Evolutionary conservation across 2,329 filamentous ascomycete species (phyloP).

Genomic region (Paracoccidioides brasiliensis): DNA sequence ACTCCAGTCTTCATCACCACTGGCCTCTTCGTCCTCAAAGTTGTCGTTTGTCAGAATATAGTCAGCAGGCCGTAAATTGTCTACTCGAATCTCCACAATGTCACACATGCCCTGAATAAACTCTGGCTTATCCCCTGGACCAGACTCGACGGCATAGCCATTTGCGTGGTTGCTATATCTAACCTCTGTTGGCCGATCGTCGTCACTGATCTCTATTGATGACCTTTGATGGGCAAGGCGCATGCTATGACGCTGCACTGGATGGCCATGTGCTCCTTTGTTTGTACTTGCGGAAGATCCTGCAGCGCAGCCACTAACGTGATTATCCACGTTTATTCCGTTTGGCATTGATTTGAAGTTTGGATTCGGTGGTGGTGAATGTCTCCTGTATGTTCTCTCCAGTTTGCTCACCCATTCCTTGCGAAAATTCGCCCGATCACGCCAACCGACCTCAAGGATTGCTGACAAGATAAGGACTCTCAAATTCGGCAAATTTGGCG

Average conservation of each 20-base stretch:
- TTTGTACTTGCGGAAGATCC: neutral
- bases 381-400: constrained; percentile 36
- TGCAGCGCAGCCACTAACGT: neutral
- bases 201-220: constrained; percentile 5
- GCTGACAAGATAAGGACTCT: constrained; percentile 60
- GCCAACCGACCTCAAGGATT: constrained; percentile 68
- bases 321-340: neutral
- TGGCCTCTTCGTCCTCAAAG: constrained; percentile 47
- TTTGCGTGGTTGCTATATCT: constrained; percentile 7
- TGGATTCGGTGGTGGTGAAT: constrained; percentile 12
- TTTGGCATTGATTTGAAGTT: neutral
- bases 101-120: constrained; percentile 46
- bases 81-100: constrained; percentile 45
- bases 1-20: constrained; percentile 51
- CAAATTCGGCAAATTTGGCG: constrained; percentile 51
- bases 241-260: constrained; percentile 25
- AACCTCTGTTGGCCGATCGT: constrained; percentile 1
- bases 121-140: neutral
- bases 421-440: constrained; percentile 65
- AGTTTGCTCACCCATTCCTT: constrained; percentile 64
- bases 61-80: constrained; percentile 48
- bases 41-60: constrained; percentile 45
- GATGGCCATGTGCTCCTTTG: neutral
- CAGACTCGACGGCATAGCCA: constrained; percentile 4
- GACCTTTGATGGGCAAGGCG: constrained; percentile 22